Conservation (phyloP, 2,329 filamentous ascomycete species). For the Ilyonectria sp. region DNA sequence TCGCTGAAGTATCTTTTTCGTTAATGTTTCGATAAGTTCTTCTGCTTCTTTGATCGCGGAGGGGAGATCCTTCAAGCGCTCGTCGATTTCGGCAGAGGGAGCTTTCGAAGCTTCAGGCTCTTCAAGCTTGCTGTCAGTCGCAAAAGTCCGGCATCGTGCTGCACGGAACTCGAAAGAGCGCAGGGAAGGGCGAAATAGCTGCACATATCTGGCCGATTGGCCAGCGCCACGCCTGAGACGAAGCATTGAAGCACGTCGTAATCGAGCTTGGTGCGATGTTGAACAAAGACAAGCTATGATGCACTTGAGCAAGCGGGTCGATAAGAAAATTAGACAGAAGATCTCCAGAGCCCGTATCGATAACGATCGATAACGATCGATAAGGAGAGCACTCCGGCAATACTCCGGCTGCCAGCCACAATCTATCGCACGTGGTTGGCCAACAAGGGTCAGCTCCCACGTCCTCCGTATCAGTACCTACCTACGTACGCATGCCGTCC, state of each 20-base stretch:
- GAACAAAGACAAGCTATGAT: not conserved
- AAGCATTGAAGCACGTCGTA: conserved; percentile 47
- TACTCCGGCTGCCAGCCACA: conserved; percentile 19
- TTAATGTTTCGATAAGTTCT: not conserved
- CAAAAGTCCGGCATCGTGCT: conserved; percentile 11
- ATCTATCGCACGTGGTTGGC: conserved; percentile 35
- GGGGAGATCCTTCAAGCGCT: not conserved
- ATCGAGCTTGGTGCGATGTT: conserved; percentile 19
- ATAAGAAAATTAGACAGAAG: conserved; percentile 35
- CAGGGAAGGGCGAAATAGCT: conserved; percentile 23
- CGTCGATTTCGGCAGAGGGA: conserved; percentile 1
- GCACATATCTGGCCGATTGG: conserved; percentile 32
- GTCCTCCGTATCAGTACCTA: conserved; percentile 10
- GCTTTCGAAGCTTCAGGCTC: not conserved
- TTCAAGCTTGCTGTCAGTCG: conserved; percentile 3
- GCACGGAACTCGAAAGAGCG: conserved; percentile 4
- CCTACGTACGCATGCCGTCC: not conserved
- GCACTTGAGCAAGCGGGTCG: conserved; percentile 13
- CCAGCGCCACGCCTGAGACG: conserved; percentile 42
- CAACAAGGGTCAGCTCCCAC: conserved; percentile 13
- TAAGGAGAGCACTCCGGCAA: conserved; percentile 27
- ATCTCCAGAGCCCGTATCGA: conserved; percentile 27
- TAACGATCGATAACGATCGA: conserved; percentile 25
- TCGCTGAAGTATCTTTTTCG: not conserved
- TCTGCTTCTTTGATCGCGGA: not conserved